Evolutionary conservation across 108 stramenopile genomes (phyloP), one percentile per base, ranked within the genome.

Genomic region (Pseudonitzschia delicatissima): DNA sequence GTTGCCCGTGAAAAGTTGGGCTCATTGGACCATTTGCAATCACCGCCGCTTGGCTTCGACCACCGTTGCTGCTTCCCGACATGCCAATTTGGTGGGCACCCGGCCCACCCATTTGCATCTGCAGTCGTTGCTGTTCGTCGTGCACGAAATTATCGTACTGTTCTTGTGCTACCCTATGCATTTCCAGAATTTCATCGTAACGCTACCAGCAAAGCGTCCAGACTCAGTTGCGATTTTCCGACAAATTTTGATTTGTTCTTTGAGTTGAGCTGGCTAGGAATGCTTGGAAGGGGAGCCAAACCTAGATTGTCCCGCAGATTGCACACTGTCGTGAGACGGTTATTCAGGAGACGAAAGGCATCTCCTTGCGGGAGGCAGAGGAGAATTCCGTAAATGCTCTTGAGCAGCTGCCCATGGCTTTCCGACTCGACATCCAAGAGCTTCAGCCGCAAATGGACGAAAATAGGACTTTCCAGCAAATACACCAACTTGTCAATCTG

Each of bases 401-500:
- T 96, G 11, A 99, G 76, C 26, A 99, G 73, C 9, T 82, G 79
- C 3, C 93, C 88, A 77, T 97, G 96, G 48, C 81, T 85, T 7
- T 81, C 83, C 21, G 91, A 77, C 67, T 95, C 94, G 0, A 93
- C 92, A 51, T 98, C 96, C 66, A 98, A 69, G 15, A 99, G 85
- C 70, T 98, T 97, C 57, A 99, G 67, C 55, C 98, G 80, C 57
- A 98, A 78, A 29, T 94, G 96, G n/a, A 98, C 67, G 77, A 98
- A 99, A n/a, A 97, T 92, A 5, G 98, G 98, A 57, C 93, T 95
- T 73, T 99, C 98, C 50, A 99, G 72, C 53, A 99, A 70, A 57
- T 98, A 96, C 31, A 99, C 96, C 25, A 98, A 78, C 66, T 98
- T 98, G 82, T 99, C 98, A 37, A 97, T 79, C 72, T 99, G 96